Evolutionary conservation across 352 stramenopile species (phyloP), one percentile per base, ranked within the genome.

Genomic region (Phytophthora pistaciae): DNA sequence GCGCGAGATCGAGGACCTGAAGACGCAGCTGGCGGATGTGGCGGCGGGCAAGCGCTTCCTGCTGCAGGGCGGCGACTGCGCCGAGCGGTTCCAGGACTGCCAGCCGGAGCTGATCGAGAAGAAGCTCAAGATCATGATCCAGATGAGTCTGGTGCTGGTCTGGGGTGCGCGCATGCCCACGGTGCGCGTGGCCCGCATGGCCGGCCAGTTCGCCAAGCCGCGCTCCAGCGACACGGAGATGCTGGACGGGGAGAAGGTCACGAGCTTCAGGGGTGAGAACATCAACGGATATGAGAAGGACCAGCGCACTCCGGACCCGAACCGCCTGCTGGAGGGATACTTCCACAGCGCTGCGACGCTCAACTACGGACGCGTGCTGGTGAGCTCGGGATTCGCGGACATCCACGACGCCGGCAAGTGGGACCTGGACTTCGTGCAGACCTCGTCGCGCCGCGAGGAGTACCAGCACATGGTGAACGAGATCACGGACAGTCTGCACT

Each of bases 171-270:
- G 94, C n/a, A 99, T 99, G 84, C 70, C 98, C 3, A 97, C 98
- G 6, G 97, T 99, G 27, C 98, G 90, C 40, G 91, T 99, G 57
- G 98, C 97, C 7, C 92, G 98, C 54, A 99, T 99, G 94, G 98
- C 98, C 2, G 98, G 98, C 16, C 98, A 99, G 84, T 99, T 99
- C 70, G 97, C 98, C 64, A 99, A 99, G 87, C 97, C 98, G 9
- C 89, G 98, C 27, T 98, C 90, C 40, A 98, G 96, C 66, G 86
- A 98, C 66, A 98, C 92, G 56, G 98, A 99, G 77, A 76, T 97
- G 25, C 86, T 98, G 42, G 91, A 99, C 63, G 97, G 96, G 63
- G 95, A 99, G 4, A 86, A 88, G 31, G 88, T 99, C 54, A 95
- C 96, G 25, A 98, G 93, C 58, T 99, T 99, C 86, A 90, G 97